Evolutionary conservation across 1,139 yeast species (phyloP), one percentile per base, ranked within the genome.

Genomic region (Taphrina sp.): DNA sequence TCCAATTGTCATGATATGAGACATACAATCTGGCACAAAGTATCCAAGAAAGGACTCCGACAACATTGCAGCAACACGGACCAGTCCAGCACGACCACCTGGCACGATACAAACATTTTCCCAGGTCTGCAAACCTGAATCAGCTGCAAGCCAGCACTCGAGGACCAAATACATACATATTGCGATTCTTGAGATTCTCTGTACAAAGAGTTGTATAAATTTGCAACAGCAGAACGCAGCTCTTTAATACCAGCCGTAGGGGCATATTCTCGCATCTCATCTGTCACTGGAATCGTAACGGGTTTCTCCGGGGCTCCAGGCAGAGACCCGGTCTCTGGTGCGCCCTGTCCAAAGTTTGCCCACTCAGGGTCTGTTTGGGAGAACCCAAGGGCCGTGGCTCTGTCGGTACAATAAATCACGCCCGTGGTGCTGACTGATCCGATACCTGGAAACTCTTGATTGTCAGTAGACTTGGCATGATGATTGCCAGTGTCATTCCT

Each of bases 271-370:
- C 80, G 74, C 52, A 79, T 74, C 53, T 73, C 71, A 59, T 76
- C 78, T 8, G 80, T 74, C n/a, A 81, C 72, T 0, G 78, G 77
- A 37, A 81, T 71, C 17, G 73, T 66, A 1, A 72, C 72, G 1
- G 86, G 86, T 67, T 83, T 72, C 52, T 75, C 73, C 66, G 80
- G 79, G 22, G 84, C 80, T 2, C 85, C 85, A 1, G 81, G 81
- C 57, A 81, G 70, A 54, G 79, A 82, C 20, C 85, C 85, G 55
- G 80, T 83, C 65, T 81, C 85, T 1, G 86, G 85, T 56, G 83
- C 83, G 51, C 86, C 86, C 65, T 81, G 86, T 35, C 86, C 86
- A 66, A 81, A 72, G 66, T 81, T 81, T 44, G 83, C 80, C 85
- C 85, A 81, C 29, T 72, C 71, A 52, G 68, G 68, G 52, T 71